Percentiles rank a stretch among this genome's conserved stretches.
phyloP scores from a whole-genome alignment of 2,329 filamentous ascomycete genomes.

The Venturia nashicola region DNA sequence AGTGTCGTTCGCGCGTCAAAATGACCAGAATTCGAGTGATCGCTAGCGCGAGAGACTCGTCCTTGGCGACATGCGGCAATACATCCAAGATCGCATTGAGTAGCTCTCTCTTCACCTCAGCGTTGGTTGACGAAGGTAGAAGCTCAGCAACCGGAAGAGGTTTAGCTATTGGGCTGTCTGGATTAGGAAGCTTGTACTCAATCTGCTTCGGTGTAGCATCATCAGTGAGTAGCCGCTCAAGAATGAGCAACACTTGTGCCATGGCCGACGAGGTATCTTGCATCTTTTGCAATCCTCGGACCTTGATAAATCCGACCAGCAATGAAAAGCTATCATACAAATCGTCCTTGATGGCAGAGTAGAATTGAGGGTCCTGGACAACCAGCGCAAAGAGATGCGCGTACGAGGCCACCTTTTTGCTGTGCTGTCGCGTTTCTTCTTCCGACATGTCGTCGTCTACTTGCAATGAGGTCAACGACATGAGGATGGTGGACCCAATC shows the following conservation, averaged over 20 bases:
- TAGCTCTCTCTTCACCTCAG: constrained; percentile 56
- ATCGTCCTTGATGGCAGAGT: constrained; percentile 59
- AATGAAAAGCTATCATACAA: constrained; percentile 65
- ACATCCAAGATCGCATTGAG: constrained; percentile 71
- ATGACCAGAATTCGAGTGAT: constrained; percentile 76
- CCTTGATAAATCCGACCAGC: constrained; percentile 67
- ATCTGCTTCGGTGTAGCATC: constrained; percentile 71
- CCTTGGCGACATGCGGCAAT: constrained; percentile 76
- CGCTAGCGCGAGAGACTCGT: constrained; percentile 72
- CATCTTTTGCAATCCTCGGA: constrained; percentile 50
- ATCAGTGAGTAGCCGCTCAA: constrained; percentile 82
- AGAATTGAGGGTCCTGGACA: constrained; percentile 72
- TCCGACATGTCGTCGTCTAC: constrained; percentile 36
- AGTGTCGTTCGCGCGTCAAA: constrained; percentile 63
- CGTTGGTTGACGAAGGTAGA: constrained; percentile 42
- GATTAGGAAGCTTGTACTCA: constrained; percentile 50
- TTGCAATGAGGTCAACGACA: constrained; percentile 62
- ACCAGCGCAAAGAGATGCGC: constrained; percentile 84
- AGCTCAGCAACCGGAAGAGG: constrained; percentile 44
- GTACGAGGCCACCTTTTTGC: constrained; percentile 73
- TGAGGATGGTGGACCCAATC: constrained; percentile 70
- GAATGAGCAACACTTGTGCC: constrained; percentile 74
- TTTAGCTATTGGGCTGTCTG: constrained; percentile 30
- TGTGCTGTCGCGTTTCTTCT: constrained; percentile 32
- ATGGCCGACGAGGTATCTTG: constrained; percentile 89